Evolutionary conservation across 352 stramenopile genomes (phyloP), one percentile per base, ranked within the genome.

Genomic region (Globisporangium spiculum): DNA sequence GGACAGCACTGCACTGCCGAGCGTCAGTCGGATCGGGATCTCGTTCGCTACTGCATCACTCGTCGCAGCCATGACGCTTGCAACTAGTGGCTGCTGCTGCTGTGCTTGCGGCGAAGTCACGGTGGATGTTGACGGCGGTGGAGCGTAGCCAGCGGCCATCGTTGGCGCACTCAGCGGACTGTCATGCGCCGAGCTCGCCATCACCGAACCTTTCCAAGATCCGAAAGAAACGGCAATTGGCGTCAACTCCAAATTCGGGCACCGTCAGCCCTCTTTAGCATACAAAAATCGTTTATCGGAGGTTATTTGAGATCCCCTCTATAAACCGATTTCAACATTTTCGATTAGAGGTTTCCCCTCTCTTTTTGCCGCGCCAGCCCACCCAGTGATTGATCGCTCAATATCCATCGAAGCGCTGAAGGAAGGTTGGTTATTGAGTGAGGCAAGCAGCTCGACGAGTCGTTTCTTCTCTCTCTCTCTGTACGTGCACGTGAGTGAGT

Each of bases 21-120:
- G 76, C 20, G 76, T 81, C 30, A 96, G 53, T 8, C 67, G 66
- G 20, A 96, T 81, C 1, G 86, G 82, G 62, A 94, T 93, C 68
- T 90, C 84, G 5, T 56, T 63, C 4, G 52, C 14, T 18, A n/a
- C 30, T 18, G 22, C 24, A 14, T 27, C 44, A 3, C 83, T 62
- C n/a, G 68, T 41, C 9, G 60, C 71, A 60, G 54, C 32, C n/a
- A 59, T 50, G 14, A 5, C 5, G 6, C 4, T 22, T 50, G 16
- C 32, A 32, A 53, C 52, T 22, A 55, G 12, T 34, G 10, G 63
- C 30, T 58, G 53, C 48, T 36, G 27, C 22, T 12, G 67, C 20
- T 38, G 12, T n/a, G 56, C 32, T 12, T 50, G 32, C 12, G 67
- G 60, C 2, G 46, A 59, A 12, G 26, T 27, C 44, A 59, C n/a